Evolutionary conservation across 139 green algal species (phyloP).

Genomic region (Picochlorum sp.): DNA sequence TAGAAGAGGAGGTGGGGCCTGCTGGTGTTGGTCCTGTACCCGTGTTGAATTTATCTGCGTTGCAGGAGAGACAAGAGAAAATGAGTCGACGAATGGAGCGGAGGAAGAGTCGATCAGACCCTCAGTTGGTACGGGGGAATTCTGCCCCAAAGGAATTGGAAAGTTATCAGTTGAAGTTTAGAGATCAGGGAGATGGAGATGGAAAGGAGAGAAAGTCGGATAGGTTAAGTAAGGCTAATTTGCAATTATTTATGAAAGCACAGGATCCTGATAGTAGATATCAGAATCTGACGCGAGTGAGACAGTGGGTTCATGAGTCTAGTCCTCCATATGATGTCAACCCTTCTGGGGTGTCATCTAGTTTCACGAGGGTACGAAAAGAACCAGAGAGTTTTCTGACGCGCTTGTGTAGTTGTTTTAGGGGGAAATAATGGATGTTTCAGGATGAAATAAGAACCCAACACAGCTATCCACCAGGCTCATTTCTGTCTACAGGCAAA

Average conservation of each 20-base stretch:
- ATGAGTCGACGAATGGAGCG: background rate
- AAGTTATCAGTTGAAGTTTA: too few species aligned
- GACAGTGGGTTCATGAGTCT: constrained; percentile 25
- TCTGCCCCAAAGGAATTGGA: too few species aligned
- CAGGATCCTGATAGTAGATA: background rate
- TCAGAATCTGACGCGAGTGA: constrained; percentile 17
- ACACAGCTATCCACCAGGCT: too few species aligned
- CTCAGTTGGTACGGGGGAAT: too few species aligned
- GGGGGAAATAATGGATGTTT: too few species aligned
- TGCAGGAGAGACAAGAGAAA: background rate
- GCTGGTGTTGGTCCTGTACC: too few species aligned
- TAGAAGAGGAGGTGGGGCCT: too few species aligned
- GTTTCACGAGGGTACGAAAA: background rate
- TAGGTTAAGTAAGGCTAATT: constrained; percentile 4
- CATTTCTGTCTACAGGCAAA: too few species aligned
- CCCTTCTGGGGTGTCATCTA: constrained; percentile 9
- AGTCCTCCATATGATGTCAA: constrained; percentile 26
- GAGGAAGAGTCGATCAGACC: too few species aligned
- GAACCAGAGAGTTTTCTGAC: background rate
- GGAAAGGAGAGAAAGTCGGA: background rate
- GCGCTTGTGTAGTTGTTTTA: too few species aligned
- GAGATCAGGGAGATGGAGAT: background rate
- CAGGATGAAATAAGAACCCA: too few species aligned
- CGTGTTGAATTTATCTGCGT: background rate
- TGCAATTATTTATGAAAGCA: constrained; percentile 8